These are phyloP conservation scores for Mucor sp. DNA, from an alignment of 371 early-diverging fungal genomes.

Conservation along the genomic window DNA sequence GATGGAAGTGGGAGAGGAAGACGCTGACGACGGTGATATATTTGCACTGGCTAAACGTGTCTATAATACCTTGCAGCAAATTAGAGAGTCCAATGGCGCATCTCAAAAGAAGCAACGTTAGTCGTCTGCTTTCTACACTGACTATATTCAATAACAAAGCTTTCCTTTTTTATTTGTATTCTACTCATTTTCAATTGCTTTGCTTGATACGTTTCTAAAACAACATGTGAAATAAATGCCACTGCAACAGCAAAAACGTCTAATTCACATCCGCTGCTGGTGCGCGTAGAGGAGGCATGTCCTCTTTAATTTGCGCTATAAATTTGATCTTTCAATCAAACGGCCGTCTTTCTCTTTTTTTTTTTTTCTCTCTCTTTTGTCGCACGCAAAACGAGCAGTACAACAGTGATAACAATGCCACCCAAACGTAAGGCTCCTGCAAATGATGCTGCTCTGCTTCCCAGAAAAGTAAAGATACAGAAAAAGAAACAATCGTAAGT, in stretches of 20 bases:
- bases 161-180: too few relatives aligned
- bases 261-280: background rate
- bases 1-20: constrained; percentile 16
- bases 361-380: background rate
- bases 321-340: background rate
- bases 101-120: constrained; percentile 13
- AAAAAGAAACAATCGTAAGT: constrained; percentile 3
- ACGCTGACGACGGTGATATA: constrained; percentile 50
- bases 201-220: too few relatives aligned
- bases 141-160: too few relatives aligned
- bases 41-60: constrained; percentile 47
- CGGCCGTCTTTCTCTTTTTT: background rate
- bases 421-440: constrained; percentile 22
- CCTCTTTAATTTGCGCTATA: background rate
- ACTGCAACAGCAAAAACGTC: too few relatives aligned
- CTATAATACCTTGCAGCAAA: constrained; percentile 22
- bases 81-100: constrained; percentile 4
- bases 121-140: background rate
- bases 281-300: background rate
- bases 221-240: too few relatives aligned
- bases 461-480: constrained; percentile 9
- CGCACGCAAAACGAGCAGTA: background rate
- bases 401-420: constrained; percentile 26
- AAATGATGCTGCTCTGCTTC: background rate
- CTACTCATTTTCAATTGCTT: too few relatives aligned